A percentile compares a stretch with the other conserved stretches of the same genome.
phyloP scores from a whole-genome alignment of 176 grass and related monocot genomes.

The Carex pumila region DNA sequence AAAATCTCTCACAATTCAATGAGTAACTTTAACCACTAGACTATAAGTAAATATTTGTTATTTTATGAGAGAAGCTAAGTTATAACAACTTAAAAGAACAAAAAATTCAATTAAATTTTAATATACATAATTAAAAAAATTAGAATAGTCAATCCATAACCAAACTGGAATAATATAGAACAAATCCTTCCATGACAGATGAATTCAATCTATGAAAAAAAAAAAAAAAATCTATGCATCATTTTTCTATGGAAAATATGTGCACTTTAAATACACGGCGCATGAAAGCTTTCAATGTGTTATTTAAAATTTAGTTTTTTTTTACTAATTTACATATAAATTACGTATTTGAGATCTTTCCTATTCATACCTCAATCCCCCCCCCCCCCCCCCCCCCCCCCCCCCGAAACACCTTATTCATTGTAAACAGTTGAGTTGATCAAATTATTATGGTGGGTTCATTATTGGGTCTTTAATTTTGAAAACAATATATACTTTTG shows the following conservation, averaged over 20 bases:
- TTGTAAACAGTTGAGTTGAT: neutral
- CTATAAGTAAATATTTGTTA: no score
- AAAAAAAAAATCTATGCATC: neutral
- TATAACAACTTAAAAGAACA: no score
- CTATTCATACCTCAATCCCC: neutral
- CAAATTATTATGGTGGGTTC: neutral
- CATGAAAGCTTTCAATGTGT: neutral
- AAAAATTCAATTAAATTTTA: no score
- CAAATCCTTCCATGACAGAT: no score
- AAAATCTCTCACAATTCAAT: no score
- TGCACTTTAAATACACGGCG: neutral
- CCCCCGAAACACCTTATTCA: neutral
- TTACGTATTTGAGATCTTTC: neutral
- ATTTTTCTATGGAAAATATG: neutral
- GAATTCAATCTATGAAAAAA: no score
- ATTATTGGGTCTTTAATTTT: neutral
- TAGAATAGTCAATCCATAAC: no score
- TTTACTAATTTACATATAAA: neutral
- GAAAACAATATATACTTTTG: neutral
- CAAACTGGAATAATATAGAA: no score
- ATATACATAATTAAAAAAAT: no score
- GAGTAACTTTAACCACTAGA: no score
- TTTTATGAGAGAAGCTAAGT: no score
- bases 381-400: neutral
- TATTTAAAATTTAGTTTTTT: neutral